phyloP scores from a whole-genome alignment of 805 yeast species.

The Geotrichum ghanense region DNA sequence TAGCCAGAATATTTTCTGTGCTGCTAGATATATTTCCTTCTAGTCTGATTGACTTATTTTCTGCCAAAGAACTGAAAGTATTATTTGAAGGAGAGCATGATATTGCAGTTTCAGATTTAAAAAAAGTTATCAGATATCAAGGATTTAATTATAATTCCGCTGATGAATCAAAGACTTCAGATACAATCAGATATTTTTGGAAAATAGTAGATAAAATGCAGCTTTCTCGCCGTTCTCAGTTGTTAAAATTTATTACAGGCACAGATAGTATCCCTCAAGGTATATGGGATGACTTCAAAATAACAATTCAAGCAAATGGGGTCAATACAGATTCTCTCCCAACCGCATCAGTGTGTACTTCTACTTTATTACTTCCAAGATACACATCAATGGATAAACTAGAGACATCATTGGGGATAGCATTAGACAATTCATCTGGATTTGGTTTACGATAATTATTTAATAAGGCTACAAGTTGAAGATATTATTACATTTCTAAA shows the following conservation, averaged over 20 bases:
- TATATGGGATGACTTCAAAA: constrained; percentile 32
- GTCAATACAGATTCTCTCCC: constrained; percentile 31
- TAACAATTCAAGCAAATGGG: constrained; percentile 35
- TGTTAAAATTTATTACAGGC: constrained; percentile 40
- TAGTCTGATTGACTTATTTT: constrained; percentile 8
- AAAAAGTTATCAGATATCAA: constrained; percentile 22
- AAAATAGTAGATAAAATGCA: constrained; percentile 32
- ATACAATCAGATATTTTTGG: constrained; percentile 34
- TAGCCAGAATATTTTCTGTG: background rate
- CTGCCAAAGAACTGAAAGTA: constrained; percentile 11
- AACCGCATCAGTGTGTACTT: constrained; percentile 41
- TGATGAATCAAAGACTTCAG: constrained; percentile 27
- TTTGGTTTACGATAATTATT: constrained; percentile 20
- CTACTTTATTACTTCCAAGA: constrained; percentile 36
- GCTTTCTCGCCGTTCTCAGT: constrained; percentile 27
- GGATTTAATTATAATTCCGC: constrained; percentile 27
- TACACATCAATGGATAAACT: constrained; percentile 27
- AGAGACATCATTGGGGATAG: constrained; percentile 14
- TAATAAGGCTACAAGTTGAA: too few relatives aligned
- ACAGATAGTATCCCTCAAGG: constrained; percentile 38
- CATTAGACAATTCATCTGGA: constrained; percentile 21
- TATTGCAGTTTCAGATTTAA: constrained; percentile 32
- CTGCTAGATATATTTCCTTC: constrained; percentile 12
- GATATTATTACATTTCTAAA: too few relatives aligned
- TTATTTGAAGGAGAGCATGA: constrained; percentile 34